Base-by-base conservation (phyloP, 306 rosid genomes). In the Quillaja saponaria region DNA sequence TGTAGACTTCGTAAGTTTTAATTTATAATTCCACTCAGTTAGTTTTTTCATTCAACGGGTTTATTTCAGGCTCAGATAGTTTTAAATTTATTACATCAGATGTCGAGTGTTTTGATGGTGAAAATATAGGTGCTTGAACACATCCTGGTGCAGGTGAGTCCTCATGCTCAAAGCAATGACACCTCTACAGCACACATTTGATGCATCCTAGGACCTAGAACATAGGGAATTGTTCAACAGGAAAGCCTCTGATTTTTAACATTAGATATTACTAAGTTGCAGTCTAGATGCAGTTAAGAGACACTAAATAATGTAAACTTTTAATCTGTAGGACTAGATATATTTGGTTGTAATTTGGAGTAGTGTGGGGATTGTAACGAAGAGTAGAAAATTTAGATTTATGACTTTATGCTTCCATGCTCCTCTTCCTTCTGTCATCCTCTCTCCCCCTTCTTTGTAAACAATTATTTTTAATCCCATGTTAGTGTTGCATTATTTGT, bases 31-130 rank as follows among this genome's bases (percentile, higher is more conserved):
- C 31, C 31, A 25, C 4, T 25, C 31, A 25, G 31, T 25, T 25
- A 25, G 31, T 55, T 35, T 55, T 62, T 50, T 40, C 58, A 42
- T 34, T 66, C 56, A 46, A 49, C 7, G n/a, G 60, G 35, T 68
- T 25, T 8, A 38, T 44, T 56, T 38, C 18, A 41, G 49, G 56
- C 6, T 12, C 49, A 28, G 61, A 55, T 50, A 62, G 31, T 25
- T 25, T 67, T 34, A 57, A 49, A 48, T 51, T 72, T 38, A 49
- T 21, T 20, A 20, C 13, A 13, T 57, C 56, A 52, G 19, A 48
- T 38, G 9, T 38, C 40, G 3, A 39, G 49, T 13, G 15, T 49
- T 20, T 19, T 18, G 3, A 58, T 37, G 34, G 18, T 18, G 49
- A 39, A 39, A 20, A 6, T 37, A n/a, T 9, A 44, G 57, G 48